Percentiles rank a stretch among this genome's conserved stretches.
These are phyloP conservation scores for Boletus tylopilopsis DNA, from an alignment of 768 basidiomycete genomes.

Conservation along the genomic window DNA sequence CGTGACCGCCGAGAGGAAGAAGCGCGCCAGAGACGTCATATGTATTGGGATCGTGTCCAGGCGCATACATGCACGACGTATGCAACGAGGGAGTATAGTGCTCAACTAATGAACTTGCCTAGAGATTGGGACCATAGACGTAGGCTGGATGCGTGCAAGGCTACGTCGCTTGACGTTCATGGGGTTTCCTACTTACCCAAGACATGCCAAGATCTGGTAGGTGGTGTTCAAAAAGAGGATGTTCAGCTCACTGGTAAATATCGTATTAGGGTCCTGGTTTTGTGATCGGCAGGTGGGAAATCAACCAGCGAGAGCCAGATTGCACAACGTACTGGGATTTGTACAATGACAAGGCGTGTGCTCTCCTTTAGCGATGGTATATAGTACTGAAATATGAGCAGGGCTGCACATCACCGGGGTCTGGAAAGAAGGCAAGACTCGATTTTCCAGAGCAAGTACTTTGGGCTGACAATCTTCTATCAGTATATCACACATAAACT, in stretches of 20 bases:
- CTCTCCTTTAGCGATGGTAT: background rate
- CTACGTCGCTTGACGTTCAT: conserved; percentile 20
- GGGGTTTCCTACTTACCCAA: conserved; percentile 16
- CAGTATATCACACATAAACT: conserved; percentile 28
- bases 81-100: conserved; percentile 29
- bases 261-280: conserved; percentile 8
- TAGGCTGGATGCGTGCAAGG: conserved; percentile 21
- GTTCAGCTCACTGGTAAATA: background rate
- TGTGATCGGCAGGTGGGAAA: conserved; percentile 28
- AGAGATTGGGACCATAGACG: conserved; percentile 12
- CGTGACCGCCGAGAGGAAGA: conserved; percentile 18
- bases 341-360: conserved; percentile 25
- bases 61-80: conserved; percentile 25
- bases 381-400: background rate
- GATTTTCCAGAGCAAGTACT: background rate
- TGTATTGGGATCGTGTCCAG: conserved; percentile 18
- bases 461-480: background rate
- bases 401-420: conserved; percentile 25
- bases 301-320: conserved; percentile 23
- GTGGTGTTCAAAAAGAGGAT: background rate
- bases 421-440: conserved; percentile 16
- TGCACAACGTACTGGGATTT: conserved; percentile 26
- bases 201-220: conserved; percentile 24
- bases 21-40: conserved; percentile 20
- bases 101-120: conserved; percentile 29